Evolutionary conservation across 1,139 yeast species (phyloP).

Genomic region (Scheffersomyces quercinus): DNA sequence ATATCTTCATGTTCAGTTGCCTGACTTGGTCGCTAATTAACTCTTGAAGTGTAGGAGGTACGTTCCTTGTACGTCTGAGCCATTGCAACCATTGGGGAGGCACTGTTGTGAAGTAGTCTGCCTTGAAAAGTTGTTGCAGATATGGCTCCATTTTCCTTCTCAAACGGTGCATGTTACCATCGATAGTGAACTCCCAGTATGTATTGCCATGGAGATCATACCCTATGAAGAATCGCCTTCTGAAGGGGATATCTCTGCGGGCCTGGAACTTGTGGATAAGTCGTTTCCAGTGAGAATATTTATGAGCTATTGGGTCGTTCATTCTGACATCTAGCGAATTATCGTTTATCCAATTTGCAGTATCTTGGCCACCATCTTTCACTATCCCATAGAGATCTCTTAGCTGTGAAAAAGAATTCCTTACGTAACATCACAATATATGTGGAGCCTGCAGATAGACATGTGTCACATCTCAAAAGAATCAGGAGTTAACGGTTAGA

Average conservation of each 20-base stretch:
- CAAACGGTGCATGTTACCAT: conserved; percentile 46
- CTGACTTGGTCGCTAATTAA: conserved; percentile 58
- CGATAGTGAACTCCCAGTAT: conserved; percentile 74
- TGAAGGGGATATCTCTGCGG: conserved; percentile 63
- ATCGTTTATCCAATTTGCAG: too few relatives aligned
- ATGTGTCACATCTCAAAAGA: too few relatives aligned
- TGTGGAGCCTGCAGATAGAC: too few relatives aligned
- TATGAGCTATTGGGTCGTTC: conserved; percentile 26
- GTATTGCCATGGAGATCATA: conserved; percentile 82
- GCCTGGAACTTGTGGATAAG: conserved; percentile 61
- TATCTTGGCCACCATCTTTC: too few relatives aligned
- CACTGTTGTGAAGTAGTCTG: conserved; percentile 49
- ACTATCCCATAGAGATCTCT: too few relatives aligned
- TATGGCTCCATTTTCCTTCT: conserved; percentile 54
- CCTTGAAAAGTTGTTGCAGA: conserved; percentile 40
- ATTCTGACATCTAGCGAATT: too few relatives aligned
- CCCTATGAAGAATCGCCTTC: conserved; percentile 59
- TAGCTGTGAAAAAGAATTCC: too few relatives aligned
- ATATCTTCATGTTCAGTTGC: conserved; percentile 51
- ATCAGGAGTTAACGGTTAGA: too few relatives aligned
- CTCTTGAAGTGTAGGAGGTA: conserved; percentile 64
- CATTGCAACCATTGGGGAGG: conserved; percentile 84
- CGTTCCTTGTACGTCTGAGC: conserved; percentile 64
- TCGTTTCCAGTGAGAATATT: conserved; percentile 43
- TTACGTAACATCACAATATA: too few relatives aligned